Evolutionary conservation across 805 yeast species (phyloP).

Genomic region (Ogataea salicorniae): DNA sequence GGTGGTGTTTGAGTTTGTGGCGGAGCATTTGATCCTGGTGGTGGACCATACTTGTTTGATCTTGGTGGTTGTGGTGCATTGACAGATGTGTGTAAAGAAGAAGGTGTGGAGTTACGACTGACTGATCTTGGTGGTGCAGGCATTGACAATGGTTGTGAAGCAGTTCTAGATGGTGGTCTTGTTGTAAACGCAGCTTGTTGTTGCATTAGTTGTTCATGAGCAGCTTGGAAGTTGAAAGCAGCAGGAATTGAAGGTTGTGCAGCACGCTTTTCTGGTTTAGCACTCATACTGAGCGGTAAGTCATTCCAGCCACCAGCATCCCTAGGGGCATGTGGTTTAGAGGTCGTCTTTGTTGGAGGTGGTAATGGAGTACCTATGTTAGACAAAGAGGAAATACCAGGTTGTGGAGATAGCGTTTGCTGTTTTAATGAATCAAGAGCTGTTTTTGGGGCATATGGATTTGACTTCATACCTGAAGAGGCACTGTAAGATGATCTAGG

Average conservation of each 20-base stretch:
- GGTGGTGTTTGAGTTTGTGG: conserved; percentile 17
- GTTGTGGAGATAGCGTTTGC: conserved; percentile 16
- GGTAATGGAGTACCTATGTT: conserved; percentile 18
- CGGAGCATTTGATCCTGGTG: conserved; percentile 4
- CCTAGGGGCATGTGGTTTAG: conserved; percentile 30
- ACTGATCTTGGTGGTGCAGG: conserved; percentile 29
- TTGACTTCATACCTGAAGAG: conserved; percentile 5
- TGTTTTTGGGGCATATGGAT: conserved; percentile 33
- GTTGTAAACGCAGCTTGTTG: conserved; percentile 8
- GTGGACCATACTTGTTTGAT: conserved; percentile 18
- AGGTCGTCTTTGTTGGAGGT: conserved; percentile 24
- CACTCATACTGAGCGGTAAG: conserved; percentile 43
- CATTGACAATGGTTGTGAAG: conserved; percentile 27
- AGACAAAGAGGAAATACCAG: conserved; percentile 8
- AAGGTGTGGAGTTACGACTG: conserved; percentile 16
- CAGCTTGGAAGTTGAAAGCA: conserved; percentile 20
- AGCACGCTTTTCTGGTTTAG: conserved; percentile 24
- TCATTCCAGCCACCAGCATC: conserved; percentile 72
- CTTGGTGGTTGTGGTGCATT: conserved; percentile 6
- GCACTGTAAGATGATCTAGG: neutral
- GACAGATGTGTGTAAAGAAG: conserved; percentile 12
- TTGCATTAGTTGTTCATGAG: conserved; percentile 14
- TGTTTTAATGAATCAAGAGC: conserved; percentile 30
- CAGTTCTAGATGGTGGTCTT: conserved; percentile 21
- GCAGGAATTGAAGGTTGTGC: conserved; percentile 23